Conservation (phyloP, 352 stramenopile species). For the Pelagophyceae sp. region DNA sequence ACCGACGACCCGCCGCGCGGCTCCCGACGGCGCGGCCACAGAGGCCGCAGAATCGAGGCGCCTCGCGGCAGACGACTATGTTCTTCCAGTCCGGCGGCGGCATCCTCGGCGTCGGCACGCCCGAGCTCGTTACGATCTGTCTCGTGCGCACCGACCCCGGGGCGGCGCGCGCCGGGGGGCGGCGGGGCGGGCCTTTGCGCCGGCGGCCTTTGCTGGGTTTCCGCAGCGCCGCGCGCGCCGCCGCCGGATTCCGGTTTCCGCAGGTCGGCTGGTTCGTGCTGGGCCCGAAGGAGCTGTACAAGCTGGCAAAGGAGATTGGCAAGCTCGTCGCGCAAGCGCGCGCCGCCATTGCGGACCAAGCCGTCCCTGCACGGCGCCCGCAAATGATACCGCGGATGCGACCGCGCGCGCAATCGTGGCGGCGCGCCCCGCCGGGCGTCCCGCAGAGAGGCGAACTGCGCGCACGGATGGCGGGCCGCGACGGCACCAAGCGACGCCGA, state of each 20-base stretch:
- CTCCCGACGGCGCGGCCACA: too few relatives aligned
- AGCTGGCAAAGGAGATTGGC: conserved; percentile 22
- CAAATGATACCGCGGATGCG: not conserved
- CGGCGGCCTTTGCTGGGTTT: conserved; percentile 1
- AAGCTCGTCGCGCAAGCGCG: conserved; percentile 14
- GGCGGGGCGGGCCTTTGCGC: too few relatives aligned
- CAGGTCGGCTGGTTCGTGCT: conserved; percentile 22
- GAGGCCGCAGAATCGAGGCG: too few relatives aligned
- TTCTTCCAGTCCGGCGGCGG: conserved; percentile 6
- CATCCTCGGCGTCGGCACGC: conserved; percentile 18
- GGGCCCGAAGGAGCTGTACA: conserved; percentile 22
- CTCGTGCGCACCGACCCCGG: too few relatives aligned
- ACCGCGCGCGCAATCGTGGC: not conserved
- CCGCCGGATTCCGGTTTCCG: not conserved
- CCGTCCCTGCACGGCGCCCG: too few relatives aligned
- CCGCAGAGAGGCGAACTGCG: not conserved
- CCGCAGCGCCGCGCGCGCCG: not conserved
- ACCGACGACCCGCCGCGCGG: too few relatives aligned
- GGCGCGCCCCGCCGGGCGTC: not conserved
- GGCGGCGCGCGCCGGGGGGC: too few relatives aligned
- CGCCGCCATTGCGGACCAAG: not conserved
- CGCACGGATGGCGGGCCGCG: too few relatives aligned
- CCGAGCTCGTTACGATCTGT: conserved; percentile 13
- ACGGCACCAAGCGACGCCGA: too few relatives aligned
- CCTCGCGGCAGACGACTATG: too few relatives aligned